Conservation (phyloP, 2,329 filamentous ascomycete species). For the Claviceps sp. region DNA sequence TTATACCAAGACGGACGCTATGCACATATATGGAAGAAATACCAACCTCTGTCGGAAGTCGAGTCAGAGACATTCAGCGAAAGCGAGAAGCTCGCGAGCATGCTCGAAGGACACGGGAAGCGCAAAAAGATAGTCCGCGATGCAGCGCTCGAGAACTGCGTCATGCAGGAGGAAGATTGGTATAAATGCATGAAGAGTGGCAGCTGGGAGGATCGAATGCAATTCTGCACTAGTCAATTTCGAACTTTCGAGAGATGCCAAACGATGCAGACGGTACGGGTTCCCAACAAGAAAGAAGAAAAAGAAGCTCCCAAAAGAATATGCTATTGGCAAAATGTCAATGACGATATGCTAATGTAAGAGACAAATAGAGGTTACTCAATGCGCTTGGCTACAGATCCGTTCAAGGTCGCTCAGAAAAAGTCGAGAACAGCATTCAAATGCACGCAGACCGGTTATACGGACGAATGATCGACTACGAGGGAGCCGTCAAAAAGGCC, state of each 20-base stretch:
- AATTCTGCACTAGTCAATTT: conserved; percentile 70
- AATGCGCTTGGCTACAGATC: conserved; percentile 81
- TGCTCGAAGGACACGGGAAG: conserved; percentile 75
- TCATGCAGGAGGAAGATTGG: conserved; percentile 72
- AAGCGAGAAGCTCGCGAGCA: conserved; percentile 65
- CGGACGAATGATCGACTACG: conserved; percentile 74
- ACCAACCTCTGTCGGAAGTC: conserved; percentile 58
- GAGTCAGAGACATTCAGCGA: conserved; percentile 59
- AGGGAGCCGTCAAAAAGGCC: conserved; percentile 58
- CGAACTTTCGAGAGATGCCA: conserved; percentile 75
- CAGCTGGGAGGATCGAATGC: conserved; percentile 52
- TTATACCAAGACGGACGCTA: conserved; percentile 49
- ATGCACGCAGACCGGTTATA: conserved; percentile 91
- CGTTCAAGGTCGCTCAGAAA: conserved; percentile 46
- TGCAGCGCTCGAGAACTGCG: conserved; percentile 87
- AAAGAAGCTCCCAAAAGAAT: neutral
- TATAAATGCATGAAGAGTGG: conserved; percentile 70
- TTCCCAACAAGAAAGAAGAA: neutral
- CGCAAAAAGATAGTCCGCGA: conserved; percentile 64
- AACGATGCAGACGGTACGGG: conserved; percentile 63
- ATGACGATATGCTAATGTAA: neutral
- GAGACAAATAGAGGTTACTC: conserved; percentile 50
- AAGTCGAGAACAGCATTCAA: conserved; percentile 77
- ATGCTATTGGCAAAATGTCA: too few species aligned
- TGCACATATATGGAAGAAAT: conserved; percentile 87